phyloP scores from a whole-genome alignment of 345 rosid genomes.

The Brassica incana region DNA sequence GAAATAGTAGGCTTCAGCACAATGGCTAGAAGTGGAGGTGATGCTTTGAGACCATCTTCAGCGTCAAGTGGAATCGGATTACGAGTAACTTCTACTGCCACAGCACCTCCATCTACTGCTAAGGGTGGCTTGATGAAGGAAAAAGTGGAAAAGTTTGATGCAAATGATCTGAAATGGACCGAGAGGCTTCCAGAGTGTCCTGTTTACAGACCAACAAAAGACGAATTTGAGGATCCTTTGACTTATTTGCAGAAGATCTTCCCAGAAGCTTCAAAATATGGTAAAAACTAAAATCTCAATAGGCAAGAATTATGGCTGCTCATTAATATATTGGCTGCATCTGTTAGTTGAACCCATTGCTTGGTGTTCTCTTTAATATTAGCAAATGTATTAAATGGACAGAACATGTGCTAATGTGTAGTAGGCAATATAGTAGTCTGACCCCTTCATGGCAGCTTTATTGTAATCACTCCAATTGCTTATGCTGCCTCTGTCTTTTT shows the following conservation, averaged over 20 bases:
- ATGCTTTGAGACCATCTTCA: conserved; percentile 62
- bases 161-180: conserved; percentile 80
- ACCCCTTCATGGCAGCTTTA: neutral
- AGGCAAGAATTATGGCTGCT: neutral
- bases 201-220: conserved; percentile 86
- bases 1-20: conserved; percentile 45
- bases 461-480: neutral
- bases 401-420: neutral
- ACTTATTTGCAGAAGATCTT: conserved; percentile 85
- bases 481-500: neutral
- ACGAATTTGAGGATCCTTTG: conserved; percentile 96
- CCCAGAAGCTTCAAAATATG: conserved; percentile 92
- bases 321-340: conserved; percentile 1
- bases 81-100: conserved; percentile 48
- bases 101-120: conserved; percentile 45
- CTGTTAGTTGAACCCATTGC: neutral
- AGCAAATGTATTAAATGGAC: neutral
- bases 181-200: conserved; percentile 93
- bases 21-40: conserved; percentile 86
- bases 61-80: conserved; percentile 79
- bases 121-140: conserved; percentile 55
- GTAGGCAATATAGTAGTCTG: neutral
- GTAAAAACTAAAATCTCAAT: conserved; percentile 42
- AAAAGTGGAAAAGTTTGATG: conserved; percentile 69
- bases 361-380: neutral